Evolutionary conservation across 176 grass and related monocot species (phyloP).

Genomic region (Triticum aestivum): IWGSC_CS_RefSeq_v2.1 NC_057807.1:61933144-61933643

Average conservation of each 20-base stretch:
- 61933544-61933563: conserved; percentile 14
- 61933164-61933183: background rate
- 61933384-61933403: background rate
- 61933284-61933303: conserved; percentile 72
- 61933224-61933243: conserved; percentile 70
- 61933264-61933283: conserved; percentile 19
- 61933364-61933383: background rate
- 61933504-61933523: conserved; percentile 46
- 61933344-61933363: conserved; percentile 64
- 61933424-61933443: background rate
- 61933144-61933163: conserved; percentile 17
- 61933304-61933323: conserved; percentile 42
- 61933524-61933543: conserved; percentile 36
- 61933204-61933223: background rate
- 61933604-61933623: background rate
- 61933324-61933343: conserved; percentile 34
- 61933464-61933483: conserved; percentile 60
- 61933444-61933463: conserved; percentile 28
- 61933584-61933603: background rate
- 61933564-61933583: background rate
- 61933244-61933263: conserved; percentile 58
- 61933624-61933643: background rate
- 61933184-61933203: conserved; percentile 14
- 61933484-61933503: conserved; percentile 48
- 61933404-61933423: background rate